These are phyloP conservation scores for Podila epicladia DNA, from an alignment of 192 early-diverging fungal species.

Conservation along the genomic window DNA sequence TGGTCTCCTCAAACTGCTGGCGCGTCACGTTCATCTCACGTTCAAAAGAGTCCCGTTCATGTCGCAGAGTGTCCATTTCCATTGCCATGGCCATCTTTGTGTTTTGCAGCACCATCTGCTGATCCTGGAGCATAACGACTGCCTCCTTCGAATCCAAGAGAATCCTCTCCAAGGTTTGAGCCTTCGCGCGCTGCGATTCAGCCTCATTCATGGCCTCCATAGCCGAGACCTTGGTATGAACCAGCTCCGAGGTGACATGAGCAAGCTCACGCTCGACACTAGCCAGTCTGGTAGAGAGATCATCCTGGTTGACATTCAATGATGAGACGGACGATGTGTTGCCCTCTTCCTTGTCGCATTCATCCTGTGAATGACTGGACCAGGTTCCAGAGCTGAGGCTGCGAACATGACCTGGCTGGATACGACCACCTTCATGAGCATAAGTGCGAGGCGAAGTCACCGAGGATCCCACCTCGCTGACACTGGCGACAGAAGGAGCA, in stretches of 20 bases:
- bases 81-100: constrained; percentile 44
- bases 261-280: constrained; percentile 33
- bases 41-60: constrained; percentile 33
- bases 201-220: constrained; percentile 52
- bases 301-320: constrained; percentile 30
- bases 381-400: constrained; percentile 12
- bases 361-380: constrained; percentile 45
- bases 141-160: constrained; percentile 45
- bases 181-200: constrained; percentile 36
- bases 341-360: constrained; percentile 1
- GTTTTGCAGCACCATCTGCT: constrained; percentile 37
- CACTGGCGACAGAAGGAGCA: constrained; percentile 38
- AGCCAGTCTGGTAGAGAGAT: constrained; percentile 23
- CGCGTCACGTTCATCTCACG: constrained; percentile 31
- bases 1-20: constrained; percentile 46
- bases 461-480: constrained; percentile 17
- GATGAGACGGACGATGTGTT: constrained; percentile 31
- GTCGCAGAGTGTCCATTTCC: constrained; percentile 26
- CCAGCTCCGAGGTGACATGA: constrained; percentile 37
- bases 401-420: constrained; percentile 3
- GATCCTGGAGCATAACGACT: constrained; percentile 37
- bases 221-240: constrained; percentile 38
- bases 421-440: constrained; percentile 38
- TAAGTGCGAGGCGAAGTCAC: constrained; percentile 34
- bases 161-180: constrained; percentile 20